Evolutionary conservation across 2,329 filamentous ascomycete species (phyloP).

Genomic region (Aspergillus cejpii): DNA sequence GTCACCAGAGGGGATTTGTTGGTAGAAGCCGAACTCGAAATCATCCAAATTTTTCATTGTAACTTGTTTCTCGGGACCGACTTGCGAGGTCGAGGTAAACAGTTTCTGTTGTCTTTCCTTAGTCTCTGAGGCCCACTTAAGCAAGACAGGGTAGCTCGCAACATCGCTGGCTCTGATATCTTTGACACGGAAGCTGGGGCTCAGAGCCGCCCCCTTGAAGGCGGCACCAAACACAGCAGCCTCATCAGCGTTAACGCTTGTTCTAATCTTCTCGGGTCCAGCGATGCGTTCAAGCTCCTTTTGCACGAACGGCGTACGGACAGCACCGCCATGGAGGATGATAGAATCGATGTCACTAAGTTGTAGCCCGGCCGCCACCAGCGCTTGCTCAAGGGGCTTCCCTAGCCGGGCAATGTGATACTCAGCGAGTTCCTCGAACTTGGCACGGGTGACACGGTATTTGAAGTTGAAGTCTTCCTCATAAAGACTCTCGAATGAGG

Average conservation of each 20-base stretch:
- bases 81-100: constrained; percentile 68
- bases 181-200: constrained; percentile 94
- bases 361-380: constrained; percentile 65
- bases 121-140: constrained; percentile 67
- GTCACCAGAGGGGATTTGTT: constrained; percentile 53
- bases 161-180: constrained; percentile 82
- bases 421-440: constrained; percentile 73
- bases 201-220: constrained; percentile 87
- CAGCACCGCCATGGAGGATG: constrained; percentile 85
- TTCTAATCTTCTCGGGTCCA: constrained; percentile 73
- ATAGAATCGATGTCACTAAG: constrained; percentile 76
- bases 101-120: constrained; percentile 73
- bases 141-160: constrained; percentile 63
- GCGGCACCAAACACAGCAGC: constrained; percentile 92
- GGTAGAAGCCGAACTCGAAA: constrained; percentile 72
- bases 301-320: constrained; percentile 90
- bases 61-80: constrained; percentile 75
- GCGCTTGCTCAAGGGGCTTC: constrained; percentile 63
- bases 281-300: constrained; percentile 72
- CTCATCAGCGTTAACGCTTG: constrained; percentile 95
- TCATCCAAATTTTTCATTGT: constrained; percentile 76
- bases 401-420: constrained; percentile 62
- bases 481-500: constrained; percentile 74
- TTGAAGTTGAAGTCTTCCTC: constrained; percentile 90
- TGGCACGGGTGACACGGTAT: constrained; percentile 73